phyloP scores from a whole-genome alignment of 2,329 filamentous ascomycete genomes.

The Colletotrichum sp. region DNA sequence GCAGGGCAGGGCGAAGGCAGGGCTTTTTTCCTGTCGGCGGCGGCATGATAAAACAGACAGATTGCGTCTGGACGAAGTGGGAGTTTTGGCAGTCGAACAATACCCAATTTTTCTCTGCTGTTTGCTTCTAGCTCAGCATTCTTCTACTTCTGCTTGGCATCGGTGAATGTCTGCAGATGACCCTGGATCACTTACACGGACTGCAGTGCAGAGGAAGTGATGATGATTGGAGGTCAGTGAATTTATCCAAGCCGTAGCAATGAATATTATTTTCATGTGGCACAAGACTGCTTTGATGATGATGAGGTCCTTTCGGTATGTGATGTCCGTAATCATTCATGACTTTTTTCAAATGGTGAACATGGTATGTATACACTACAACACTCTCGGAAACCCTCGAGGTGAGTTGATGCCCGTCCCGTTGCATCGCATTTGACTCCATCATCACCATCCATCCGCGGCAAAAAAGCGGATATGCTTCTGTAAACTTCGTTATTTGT shows the following conservation, averaged over 20 bases:
- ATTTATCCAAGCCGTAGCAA: not conserved
- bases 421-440: slow-evolving; percentile 2
- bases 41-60: not conserved
- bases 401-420: slow-evolving; percentile 7
- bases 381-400: slow-evolving; percentile 20
- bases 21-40: not conserved
- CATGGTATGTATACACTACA: slow-evolving; percentile 18
- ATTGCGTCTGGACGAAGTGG: not conserved
- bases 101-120: not conserved
- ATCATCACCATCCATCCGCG: not conserved
- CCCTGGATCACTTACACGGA: not conserved
- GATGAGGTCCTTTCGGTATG: not conserved
- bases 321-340: slow-evolving; percentile 20
- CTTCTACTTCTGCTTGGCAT: not conserved
- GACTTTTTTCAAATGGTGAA: slow-evolving; percentile 14
- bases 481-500: not conserved
- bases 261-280: not conserved
- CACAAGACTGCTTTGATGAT: not conserved
- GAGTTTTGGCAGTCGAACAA: not conserved
- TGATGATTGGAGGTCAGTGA: not conserved
- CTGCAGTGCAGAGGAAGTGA: not conserved
- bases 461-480: not conserved
- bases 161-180: not conserved
- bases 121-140: not conserved
- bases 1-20: not conserved